Evolutionary conservation across 2,329 filamentous ascomycete genomes (phyloP).

Genomic region (Penicillium sp.): DNA sequence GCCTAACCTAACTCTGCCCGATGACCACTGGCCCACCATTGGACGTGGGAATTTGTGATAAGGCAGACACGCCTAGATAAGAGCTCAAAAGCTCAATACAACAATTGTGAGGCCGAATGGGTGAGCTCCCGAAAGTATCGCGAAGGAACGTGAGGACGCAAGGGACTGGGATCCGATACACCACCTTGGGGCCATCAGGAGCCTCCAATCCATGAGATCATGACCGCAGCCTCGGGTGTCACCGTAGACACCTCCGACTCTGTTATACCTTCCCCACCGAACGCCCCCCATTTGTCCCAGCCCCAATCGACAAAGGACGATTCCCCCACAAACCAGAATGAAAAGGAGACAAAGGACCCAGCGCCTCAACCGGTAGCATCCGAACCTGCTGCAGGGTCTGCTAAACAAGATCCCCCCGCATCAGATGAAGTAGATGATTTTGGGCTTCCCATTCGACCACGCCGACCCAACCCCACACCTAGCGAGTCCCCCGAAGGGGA

Average conservation of each 20-base stretch:
- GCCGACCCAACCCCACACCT: slow-evolving; percentile 14
- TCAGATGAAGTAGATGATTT: slow-evolving; percentile 38
- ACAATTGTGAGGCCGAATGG: slow-evolving; percentile 16
- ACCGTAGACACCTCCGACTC: slow-evolving; percentile 27
- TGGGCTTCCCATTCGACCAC: slow-evolving; percentile 38
- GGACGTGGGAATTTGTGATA: slow-evolving; percentile 3
- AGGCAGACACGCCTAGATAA: not conserved
- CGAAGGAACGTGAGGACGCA: slow-evolving; percentile 15
- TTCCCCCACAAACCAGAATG: slow-evolving; percentile 8
- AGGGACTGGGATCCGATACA: slow-evolving; percentile 18
- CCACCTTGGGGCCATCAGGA: slow-evolving; percentile 1
- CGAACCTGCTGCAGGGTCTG: slow-evolving; percentile 1
- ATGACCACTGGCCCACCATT: slow-evolving; percentile 20
- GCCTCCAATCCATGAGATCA: slow-evolving; percentile 26
- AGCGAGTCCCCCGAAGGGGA: slow-evolving; percentile 15
- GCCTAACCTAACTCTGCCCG: slow-evolving; percentile 14
- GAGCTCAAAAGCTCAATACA: not conserved
- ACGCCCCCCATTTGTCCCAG: slow-evolving; percentile 8
- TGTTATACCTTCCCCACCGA: slow-evolving; percentile 17
- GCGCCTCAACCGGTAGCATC: slow-evolving; percentile 6
- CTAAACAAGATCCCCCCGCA: slow-evolving; percentile 2
- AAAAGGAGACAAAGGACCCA: slow-evolving; percentile 16
- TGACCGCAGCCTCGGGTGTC: slow-evolving; percentile 31
- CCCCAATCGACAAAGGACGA: slow-evolving; percentile 4
- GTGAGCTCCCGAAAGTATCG: slow-evolving; percentile 12